These are phyloP conservation scores for Boletus huronensis DNA, from an alignment of 768 basidiomycete genomes.

Conservation along the genomic window DNA sequence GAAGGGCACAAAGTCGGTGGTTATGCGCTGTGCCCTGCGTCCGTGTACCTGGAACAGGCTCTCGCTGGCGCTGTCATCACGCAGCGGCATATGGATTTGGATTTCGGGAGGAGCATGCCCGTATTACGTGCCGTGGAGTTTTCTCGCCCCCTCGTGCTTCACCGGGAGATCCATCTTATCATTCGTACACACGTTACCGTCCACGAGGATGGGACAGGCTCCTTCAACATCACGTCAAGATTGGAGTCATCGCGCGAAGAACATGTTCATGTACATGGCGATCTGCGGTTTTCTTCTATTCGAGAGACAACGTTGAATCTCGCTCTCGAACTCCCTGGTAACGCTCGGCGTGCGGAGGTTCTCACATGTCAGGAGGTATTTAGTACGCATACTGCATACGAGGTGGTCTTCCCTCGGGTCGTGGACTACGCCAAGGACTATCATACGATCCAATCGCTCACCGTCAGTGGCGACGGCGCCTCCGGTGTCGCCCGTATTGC, in stretches of 20 bases:
- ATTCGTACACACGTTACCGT: slow-evolving; percentile 42
- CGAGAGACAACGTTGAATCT: slow-evolving; percentile 38
- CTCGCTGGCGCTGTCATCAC: slow-evolving; percentile 43
- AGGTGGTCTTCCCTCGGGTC: slow-evolving; percentile 64
- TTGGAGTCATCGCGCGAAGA: slow-evolving; percentile 31
- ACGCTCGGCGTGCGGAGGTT: slow-evolving; percentile 34
- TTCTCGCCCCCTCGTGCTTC: slow-evolving; percentile 52
- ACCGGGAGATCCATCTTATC: slow-evolving; percentile 26
- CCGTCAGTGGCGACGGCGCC: slow-evolving; percentile 44
- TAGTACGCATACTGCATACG: slow-evolving; percentile 54
- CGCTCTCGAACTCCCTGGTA: slow-evolving; percentile 30
- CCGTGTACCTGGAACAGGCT: slow-evolving; percentile 58
- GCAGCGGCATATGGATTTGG: slow-evolving; percentile 30
- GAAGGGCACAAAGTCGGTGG: slow-evolving; percentile 57
- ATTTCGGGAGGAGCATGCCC: slow-evolving; percentile 33
- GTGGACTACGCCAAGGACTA: slow-evolving; percentile 60
- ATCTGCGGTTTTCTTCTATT: slow-evolving; percentile 37
- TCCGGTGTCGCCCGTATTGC: slow-evolving; percentile 51
- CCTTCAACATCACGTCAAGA: slow-evolving; percentile 48
- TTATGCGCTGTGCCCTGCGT: slow-evolving; percentile 59
- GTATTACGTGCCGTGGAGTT: slow-evolving; percentile 46
- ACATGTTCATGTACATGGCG: slow-evolving; percentile 44
- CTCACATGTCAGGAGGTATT: slow-evolving; percentile 39
- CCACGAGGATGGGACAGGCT: slow-evolving; percentile 33
- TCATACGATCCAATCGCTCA: slow-evolving; percentile 54